Conservation (phyloP, 805 yeast species). For the Komagataella pastoris region DNA sequence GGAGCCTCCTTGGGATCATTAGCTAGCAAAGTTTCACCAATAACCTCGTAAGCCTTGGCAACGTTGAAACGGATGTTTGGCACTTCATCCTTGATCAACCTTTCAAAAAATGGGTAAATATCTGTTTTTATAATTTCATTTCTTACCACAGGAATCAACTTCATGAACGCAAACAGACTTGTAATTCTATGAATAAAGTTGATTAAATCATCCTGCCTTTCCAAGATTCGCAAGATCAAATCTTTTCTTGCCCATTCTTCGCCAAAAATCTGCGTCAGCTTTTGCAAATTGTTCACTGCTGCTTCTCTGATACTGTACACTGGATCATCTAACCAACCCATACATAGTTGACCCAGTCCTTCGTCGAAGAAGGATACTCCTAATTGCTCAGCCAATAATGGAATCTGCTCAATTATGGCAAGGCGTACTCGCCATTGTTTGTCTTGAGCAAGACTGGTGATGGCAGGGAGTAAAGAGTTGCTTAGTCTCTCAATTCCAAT, state of each 20-base stretch:
- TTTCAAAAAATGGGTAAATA: constrained; percentile 69
- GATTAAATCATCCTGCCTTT: constrained; percentile 23
- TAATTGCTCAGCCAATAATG: constrained; percentile 83
- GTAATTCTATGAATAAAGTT: constrained; percentile 91
- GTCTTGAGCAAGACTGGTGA: constrained; percentile 90
- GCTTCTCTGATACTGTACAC: constrained; percentile 96
- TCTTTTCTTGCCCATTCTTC: constrained; percentile 85
- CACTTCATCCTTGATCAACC: constrained; percentile 64
- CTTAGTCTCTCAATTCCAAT: constrained; percentile 84
- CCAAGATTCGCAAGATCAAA: constrained; percentile 64
- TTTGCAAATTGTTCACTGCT: constrained; percentile 73
- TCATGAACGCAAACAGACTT: constrained; percentile 77
- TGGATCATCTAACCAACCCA: constrained; percentile 98
- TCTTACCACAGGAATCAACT: constrained; percentile 60
- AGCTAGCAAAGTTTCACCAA: constrained; percentile 37
- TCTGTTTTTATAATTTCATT: constrained; percentile 43
- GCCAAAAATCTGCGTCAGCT: constrained; percentile 79
- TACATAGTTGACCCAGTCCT: constrained; percentile 78
- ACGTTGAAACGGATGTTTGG: constrained; percentile 94
- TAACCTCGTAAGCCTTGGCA: constrained; percentile 65
- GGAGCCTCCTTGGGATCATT: constrained; percentile 11
- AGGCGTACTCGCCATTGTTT: constrained; percentile 95
- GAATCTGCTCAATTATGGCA: constrained; percentile 94
- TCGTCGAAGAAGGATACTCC: constrained; percentile 91
- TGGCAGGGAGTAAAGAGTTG: constrained; percentile 86